A percentile compares a stretch with the other conserved stretches of the same genome.
phyloP scores from a whole-genome alignment of 768 basidiomycete species.

The Amanita phalloides region DNA sequence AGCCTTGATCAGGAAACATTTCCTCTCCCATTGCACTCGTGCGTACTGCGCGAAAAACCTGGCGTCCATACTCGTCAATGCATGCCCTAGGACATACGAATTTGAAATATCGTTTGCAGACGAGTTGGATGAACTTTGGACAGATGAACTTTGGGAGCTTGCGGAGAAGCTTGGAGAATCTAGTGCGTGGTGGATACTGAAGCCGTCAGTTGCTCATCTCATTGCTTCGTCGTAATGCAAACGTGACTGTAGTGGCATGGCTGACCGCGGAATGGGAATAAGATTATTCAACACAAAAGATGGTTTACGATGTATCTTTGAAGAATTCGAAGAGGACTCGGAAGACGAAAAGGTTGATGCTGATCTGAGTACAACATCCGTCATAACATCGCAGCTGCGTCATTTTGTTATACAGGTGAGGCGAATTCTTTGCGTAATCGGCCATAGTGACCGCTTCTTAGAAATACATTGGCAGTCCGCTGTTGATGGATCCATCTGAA shows the following conservation, averaged over 20 bases:
- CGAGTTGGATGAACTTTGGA: slow-evolving; percentile 89
- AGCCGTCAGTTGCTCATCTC: slow-evolving; percentile 44
- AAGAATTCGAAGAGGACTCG: slow-evolving; percentile 56
- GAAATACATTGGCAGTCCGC: slow-evolving; percentile 78
- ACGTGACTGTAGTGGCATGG: slow-evolving; percentile 55
- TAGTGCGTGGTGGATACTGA: slow-evolving; percentile 83
- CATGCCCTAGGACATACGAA: slow-evolving; percentile 70
- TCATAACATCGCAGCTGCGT: slow-evolving; percentile 79
- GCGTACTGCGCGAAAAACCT: slow-evolving; percentile 67
- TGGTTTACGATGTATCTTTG: slow-evolving; percentile 63
- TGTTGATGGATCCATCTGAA: slow-evolving; percentile 66
- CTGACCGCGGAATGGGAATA: slow-evolving; percentile 93
- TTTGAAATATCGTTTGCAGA: slow-evolving; percentile 85
- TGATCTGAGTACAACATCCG: slow-evolving; percentile 34
- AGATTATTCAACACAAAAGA: slow-evolving; percentile 76
- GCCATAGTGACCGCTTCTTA: slow-evolving; percentile 19
- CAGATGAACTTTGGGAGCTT: slow-evolving; percentile 90
- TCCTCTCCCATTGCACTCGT: slow-evolving; percentile 64
- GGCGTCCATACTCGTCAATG: slow-evolving; percentile 38
- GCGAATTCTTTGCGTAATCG: background rate
- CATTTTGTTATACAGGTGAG: slow-evolving; percentile 93
- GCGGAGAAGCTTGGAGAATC: slow-evolving; percentile 43
- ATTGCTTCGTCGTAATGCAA: background rate
- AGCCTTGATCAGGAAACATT: slow-evolving; percentile 91
- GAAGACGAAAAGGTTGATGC: slow-evolving; percentile 31